These are phyloP conservation scores for Acarospora socialis DNA, from an alignment of 2,329 filamentous ascomycete species.

Conservation along the genomic window DNA sequence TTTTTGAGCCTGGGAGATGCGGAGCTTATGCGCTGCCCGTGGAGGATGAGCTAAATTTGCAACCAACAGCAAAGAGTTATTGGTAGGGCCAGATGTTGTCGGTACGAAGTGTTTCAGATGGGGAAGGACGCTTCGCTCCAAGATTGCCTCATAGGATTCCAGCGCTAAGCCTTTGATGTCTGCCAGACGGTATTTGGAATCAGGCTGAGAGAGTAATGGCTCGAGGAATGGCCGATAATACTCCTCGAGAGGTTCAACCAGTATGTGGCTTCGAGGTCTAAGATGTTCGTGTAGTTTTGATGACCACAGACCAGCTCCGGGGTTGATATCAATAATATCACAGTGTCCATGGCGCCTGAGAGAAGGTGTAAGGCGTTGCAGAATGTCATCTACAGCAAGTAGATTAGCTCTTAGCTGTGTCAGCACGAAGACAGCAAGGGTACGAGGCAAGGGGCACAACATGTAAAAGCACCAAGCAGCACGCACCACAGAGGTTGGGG, in stretches of 20 bases:
- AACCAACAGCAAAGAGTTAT: slow-evolving; percentile 14
- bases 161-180: too few species aligned
- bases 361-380: slow-evolving; percentile 54
- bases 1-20: slow-evolving; percentile 34
- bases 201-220: slow-evolving; percentile 37
- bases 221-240: slow-evolving; percentile 48
- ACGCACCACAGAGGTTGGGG: too few species aligned
- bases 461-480: too few species aligned
- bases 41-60: slow-evolving; percentile 13
- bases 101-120: too few species aligned
- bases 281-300: slow-evolving; percentile 58
- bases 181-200: slow-evolving; percentile 36
- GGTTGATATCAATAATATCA: slow-evolving; percentile 78
- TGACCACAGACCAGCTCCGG: slow-evolving; percentile 67
- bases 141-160: too few species aligned
- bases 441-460: too few species aligned
- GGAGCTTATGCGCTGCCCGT: slow-evolving; percentile 35
- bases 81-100: too few species aligned
- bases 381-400: slow-evolving; percentile 42
- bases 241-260: slow-evolving; percentile 57
- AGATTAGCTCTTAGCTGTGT: slow-evolving; percentile 4
- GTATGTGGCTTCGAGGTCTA: slow-evolving; percentile 64
- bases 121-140: too few species aligned
- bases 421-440: not conserved
- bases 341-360: slow-evolving; percentile 60